Conservation (phyloP, 2,329 filamentous ascomycete species). For the Aurifilum marmelostoma region DNA sequence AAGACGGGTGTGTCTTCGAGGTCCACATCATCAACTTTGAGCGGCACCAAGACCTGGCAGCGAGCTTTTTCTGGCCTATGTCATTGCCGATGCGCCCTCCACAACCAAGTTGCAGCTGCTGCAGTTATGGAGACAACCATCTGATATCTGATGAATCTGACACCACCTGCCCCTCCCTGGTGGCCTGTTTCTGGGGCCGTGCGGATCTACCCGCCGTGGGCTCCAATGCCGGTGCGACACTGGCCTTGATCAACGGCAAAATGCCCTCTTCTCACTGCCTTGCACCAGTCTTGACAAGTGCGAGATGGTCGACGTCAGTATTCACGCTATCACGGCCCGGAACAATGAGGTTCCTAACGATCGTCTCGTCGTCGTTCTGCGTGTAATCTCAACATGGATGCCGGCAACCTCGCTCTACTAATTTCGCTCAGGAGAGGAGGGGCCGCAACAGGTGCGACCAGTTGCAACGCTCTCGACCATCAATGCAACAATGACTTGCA, state of each 20-base stretch:
- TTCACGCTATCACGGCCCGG: too few relatives aligned
- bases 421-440: neutral
- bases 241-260: conserved; percentile 17
- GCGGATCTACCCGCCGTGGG: conserved; percentile 29
- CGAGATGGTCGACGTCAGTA: neutral
- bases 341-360: neutral
- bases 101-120: conserved; percentile 8
- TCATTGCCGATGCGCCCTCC: neutral
- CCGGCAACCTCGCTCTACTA: too few relatives aligned
- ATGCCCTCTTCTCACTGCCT: conserved; percentile 1
- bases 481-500: conserved; percentile 7
- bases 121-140: conserved; percentile 20
- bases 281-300: conserved; percentile 1
- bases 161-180: conserved; percentile 26
- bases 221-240: conserved; percentile 7
- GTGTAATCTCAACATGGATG: neutral
- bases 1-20: conserved; percentile 10
- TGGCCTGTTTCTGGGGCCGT: conserved; percentile 24
- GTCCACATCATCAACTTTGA: neutral
- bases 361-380: neutral
- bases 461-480: conserved; percentile 1
- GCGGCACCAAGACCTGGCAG: conserved; percentile 4
- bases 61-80: neutral
- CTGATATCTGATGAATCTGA: conserved; percentile 23
- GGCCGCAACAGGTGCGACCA: neutral